A percentile compares a stretch with the other conserved stretches of the same genome.
Conservation (phyloP, 2,329 filamentous ascomycete species). For the Cercospora nicotianae region DNA sequence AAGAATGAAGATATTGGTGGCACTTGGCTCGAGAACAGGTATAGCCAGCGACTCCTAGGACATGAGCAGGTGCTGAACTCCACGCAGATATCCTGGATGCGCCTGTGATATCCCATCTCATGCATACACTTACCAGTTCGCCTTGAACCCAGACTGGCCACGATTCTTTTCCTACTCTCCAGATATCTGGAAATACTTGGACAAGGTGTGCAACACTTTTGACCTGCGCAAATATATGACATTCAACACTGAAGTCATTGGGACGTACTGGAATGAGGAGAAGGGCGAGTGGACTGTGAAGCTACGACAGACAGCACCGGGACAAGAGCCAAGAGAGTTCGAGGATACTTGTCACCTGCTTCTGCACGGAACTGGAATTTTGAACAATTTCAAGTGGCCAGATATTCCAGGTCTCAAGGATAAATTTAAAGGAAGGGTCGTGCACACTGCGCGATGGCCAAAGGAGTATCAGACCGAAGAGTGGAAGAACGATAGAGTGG, state of each 20-base stretch:
- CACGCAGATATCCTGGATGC: slow-evolving; percentile 34
- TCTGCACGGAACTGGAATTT: slow-evolving; percentile 47
- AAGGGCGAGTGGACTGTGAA: slow-evolving; percentile 53
- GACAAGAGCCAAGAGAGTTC: slow-evolving; percentile 41
- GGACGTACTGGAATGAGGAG: slow-evolving; percentile 52
- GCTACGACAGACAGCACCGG: slow-evolving; percentile 43
- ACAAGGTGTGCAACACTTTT: slow-evolving; percentile 52
- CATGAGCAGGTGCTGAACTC: background rate
- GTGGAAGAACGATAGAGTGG: slow-evolving; percentile 47
- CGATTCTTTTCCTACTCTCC: slow-evolving; percentile 49
- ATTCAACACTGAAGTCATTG: slow-evolving; percentile 51
- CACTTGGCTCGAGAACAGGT: slow-evolving; percentile 50
- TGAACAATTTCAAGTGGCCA: slow-evolving; percentile 37
- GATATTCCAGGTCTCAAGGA: slow-evolving; percentile 45
- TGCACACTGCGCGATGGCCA: slow-evolving; percentile 51
- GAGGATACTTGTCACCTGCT: slow-evolving; percentile 48
- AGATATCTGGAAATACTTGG: slow-evolving; percentile 52
- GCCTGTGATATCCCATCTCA: slow-evolving; percentile 50
- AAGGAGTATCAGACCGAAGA: slow-evolving; percentile 47
- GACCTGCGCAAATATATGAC: slow-evolving; percentile 55
- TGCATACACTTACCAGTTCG: slow-evolving; percentile 24
- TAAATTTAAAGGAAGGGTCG: slow-evolving; percentile 46
- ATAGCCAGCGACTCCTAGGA: slow-evolving; percentile 8
- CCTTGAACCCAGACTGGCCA: slow-evolving; percentile 48
- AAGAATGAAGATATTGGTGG: slow-evolving; percentile 49